These are phyloP conservation scores for Parachlorella kessleri DNA, from an alignment of 139 green algal species.

Conservation along the genomic window DNA sequence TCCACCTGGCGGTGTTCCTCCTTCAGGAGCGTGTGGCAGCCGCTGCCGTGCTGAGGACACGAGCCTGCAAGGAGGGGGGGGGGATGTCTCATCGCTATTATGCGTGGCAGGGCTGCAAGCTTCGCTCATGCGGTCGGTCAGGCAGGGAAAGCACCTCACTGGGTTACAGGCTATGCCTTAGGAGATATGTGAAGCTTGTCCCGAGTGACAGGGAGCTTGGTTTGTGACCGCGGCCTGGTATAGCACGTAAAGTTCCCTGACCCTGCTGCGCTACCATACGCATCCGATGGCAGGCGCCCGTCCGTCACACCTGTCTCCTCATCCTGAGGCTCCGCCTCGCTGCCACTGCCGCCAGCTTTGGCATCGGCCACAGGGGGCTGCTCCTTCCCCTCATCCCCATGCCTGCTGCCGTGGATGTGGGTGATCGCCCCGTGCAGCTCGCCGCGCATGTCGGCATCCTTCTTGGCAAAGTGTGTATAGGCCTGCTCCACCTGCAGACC, in stretches of 20 bases:
- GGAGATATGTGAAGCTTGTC: too few relatives aligned
- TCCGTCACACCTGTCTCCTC: not conserved
- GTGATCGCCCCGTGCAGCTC: not conserved
- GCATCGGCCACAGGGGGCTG: too few relatives aligned
- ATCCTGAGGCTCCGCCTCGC: not conserved
- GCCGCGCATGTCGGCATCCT: not conserved
- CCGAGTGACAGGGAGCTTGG: too few relatives aligned
- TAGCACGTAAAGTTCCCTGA: too few relatives aligned
- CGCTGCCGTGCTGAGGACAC: not conserved
- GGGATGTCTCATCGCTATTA: too few relatives aligned
- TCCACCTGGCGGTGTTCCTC: not conserved
- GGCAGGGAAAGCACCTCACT: too few relatives aligned
- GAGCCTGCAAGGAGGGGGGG: not conserved
- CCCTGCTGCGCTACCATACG: too few relatives aligned
- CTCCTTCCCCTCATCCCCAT: not conserved
- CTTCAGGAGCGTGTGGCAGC: not conserved
- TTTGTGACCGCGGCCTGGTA: too few relatives aligned
- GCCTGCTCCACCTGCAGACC: not conserved
- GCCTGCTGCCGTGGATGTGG: not conserved
- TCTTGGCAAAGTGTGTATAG: not conserved
- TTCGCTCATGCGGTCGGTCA: too few relatives aligned
- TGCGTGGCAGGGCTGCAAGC: too few relatives aligned
- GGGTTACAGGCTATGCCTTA: too few relatives aligned
- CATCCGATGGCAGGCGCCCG: too few relatives aligned
- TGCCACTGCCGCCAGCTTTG: not conserved